phyloP scores from a whole-genome alignment of 441 rosid genomes.

The Pelargonium cotyledonis region DNA sequence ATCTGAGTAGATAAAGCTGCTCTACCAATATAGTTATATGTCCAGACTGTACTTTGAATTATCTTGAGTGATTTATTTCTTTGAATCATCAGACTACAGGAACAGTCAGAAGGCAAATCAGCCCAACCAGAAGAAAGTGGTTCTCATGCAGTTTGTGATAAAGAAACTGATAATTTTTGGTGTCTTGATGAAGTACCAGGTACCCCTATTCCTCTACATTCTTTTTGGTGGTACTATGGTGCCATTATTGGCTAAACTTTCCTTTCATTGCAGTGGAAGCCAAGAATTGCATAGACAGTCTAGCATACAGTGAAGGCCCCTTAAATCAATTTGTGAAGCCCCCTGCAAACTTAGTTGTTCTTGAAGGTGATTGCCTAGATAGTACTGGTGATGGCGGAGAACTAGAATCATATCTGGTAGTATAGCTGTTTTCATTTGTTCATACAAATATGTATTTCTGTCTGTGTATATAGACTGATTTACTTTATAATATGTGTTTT shows the following conservation, averaged over 20 bases:
- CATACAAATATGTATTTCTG: background rate
- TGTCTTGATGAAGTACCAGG: conserved; percentile 23
- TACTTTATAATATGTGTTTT: background rate
- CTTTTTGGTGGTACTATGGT: background rate
- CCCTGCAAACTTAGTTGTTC: conserved; percentile 26
- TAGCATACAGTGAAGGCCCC: conserved; percentile 6
- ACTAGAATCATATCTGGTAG: conserved; percentile 27
- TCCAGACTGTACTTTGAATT: background rate
- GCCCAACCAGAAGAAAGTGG: conserved; percentile 17
- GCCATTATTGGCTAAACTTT: background rate
- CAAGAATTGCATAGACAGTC: conserved; percentile 22
- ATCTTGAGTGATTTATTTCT: background rate
- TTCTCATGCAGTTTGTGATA: conserved; percentile 7
- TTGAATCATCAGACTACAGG: conserved; percentile 16
- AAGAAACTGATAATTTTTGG: conserved; percentile 23
- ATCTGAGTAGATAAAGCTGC: background rate
- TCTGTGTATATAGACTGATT: background rate
- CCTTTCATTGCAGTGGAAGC: conserved; percentile 17
- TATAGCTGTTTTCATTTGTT: background rate
- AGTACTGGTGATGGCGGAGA: conserved; percentile 20
- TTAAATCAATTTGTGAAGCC: conserved; percentile 20
- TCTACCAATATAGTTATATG: background rate
- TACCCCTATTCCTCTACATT: conserved; percentile 6
- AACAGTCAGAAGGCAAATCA: conserved; percentile 16
- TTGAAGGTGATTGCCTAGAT: conserved; percentile 27